These are phyloP conservation scores for Acacia acuminata DNA, from an alignment of 306 rosid species.

Conservation along the genomic window DNA sequence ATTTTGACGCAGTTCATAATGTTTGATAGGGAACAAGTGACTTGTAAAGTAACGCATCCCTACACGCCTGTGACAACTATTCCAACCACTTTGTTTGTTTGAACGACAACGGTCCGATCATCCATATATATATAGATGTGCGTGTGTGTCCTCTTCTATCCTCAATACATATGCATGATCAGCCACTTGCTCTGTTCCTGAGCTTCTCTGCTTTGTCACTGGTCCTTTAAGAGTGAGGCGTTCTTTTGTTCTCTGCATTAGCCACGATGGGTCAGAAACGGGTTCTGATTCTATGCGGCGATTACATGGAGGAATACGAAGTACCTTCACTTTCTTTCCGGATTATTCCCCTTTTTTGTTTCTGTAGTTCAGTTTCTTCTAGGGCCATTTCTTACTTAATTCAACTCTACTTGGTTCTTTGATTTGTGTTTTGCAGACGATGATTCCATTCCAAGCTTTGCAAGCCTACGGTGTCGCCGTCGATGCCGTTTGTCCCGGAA, in stretches of 20 bases:
- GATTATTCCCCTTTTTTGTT: neutral
- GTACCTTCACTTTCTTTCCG: constrained; percentile 24
- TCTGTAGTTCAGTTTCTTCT: neutral
- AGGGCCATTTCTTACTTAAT: neutral
- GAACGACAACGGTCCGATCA: too few species aligned
- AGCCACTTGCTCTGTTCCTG: neutral
- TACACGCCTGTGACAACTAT: too few species aligned
- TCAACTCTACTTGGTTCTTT: neutral
- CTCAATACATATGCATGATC: too few species aligned
- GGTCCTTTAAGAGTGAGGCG: neutral
- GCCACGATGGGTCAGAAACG: constrained; percentile 42
- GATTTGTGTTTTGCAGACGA: constrained; percentile 33
- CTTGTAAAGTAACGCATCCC: too few species aligned
- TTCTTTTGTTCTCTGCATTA: neutral
- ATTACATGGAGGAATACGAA: constrained; percentile 88
- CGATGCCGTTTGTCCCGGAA: constrained; percentile 85
- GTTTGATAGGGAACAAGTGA: too few species aligned
- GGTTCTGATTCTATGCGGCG: constrained; percentile 81
- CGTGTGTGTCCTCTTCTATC: too few species aligned
- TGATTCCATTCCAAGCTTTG: constrained; percentile 68
- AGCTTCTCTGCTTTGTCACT: neutral
- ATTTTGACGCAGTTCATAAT: too few species aligned
- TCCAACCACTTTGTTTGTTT: too few species aligned
- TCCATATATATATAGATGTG: too few species aligned
- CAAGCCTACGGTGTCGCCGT: constrained; percentile 58